A percentile compares a stretch with the other conserved stretches of the same genome.
These are phyloP conservation scores for Colletotrichum tropicale DNA, from an alignment of 2,329 filamentous ascomycete genomes.

Conservation along the genomic window DNA sequence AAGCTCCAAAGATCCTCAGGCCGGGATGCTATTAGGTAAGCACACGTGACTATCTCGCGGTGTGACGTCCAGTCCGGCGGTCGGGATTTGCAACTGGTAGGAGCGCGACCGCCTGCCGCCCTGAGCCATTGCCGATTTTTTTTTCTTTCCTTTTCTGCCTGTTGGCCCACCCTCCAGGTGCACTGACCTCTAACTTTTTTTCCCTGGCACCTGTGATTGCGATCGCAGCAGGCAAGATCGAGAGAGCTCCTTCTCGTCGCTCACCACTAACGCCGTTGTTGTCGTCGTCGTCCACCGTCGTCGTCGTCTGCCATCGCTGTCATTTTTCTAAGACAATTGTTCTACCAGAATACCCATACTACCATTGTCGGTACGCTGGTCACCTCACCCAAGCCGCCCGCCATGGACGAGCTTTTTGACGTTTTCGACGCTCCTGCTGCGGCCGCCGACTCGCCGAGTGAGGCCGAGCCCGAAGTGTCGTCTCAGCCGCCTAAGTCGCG, in stretches of 20 bases:
- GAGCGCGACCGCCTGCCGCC: slow-evolving; percentile 3
- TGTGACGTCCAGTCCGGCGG: background rate
- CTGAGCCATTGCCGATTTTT: background rate
- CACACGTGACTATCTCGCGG: background rate
- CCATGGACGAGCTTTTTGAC: slow-evolving; percentile 81
- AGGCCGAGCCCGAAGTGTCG: slow-evolving; percentile 37
- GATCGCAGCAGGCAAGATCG: slow-evolving; percentile 7
- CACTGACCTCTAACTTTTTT: background rate
- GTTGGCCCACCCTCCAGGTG: background rate
- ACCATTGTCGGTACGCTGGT: background rate
- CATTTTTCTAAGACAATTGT: background rate
- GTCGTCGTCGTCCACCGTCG: background rate
- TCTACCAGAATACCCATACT: background rate
- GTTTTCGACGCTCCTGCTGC: slow-evolving; percentile 73
- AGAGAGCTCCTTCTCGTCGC: background rate
- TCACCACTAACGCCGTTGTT: background rate
- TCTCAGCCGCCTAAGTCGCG: slow-evolving; percentile 43
- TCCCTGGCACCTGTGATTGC: background rate
- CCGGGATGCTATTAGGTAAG: background rate
- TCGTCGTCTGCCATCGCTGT: background rate
- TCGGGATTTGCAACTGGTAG: background rate
- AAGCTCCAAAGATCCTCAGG: slow-evolving; percentile 12
- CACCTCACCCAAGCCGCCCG: background rate
- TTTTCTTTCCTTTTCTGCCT: background rate
- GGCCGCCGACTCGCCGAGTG: slow-evolving; percentile 43